Conservation (phyloP, 306 rosid species). For the Sindora glabra region DNA sequence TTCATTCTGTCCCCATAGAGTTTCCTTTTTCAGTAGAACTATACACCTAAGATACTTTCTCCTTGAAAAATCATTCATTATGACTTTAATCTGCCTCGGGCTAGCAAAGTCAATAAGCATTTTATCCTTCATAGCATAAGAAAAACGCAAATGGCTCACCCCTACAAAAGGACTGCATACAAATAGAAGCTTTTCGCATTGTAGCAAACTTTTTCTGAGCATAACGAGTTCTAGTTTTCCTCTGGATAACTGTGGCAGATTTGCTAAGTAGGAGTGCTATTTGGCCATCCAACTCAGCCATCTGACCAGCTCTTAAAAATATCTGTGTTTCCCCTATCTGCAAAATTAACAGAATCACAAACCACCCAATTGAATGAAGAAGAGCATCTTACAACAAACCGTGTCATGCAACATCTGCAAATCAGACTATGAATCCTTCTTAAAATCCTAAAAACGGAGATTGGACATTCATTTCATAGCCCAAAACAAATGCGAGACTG, state of each 20-base stretch:
- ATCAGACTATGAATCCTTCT: conserved; percentile 1
- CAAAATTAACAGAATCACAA: conserved; percentile 20
- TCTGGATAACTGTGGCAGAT: conserved; percentile 67
- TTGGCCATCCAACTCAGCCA: conserved; percentile 78
- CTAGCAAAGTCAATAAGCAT: background rate
- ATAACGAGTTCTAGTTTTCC: conserved; percentile 26
- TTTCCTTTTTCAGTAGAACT: background rate
- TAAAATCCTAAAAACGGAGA: conserved; percentile 2
- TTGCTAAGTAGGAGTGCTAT: conserved; percentile 40
- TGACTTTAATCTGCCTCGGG: background rate
- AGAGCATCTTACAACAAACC: conserved; percentile 6
- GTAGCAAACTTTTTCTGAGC: conserved; percentile 32
- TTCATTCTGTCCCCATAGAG: background rate
- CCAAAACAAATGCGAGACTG: background rate
- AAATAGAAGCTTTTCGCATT: conserved; percentile 36
- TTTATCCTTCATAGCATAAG: background rate
- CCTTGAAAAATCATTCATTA: background rate
- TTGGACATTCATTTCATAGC: conserved; percentile 3
- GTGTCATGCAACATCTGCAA: background rate
- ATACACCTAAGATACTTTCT: background rate
- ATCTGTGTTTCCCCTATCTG: conserved; percentile 77
- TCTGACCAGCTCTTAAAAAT: conserved; percentile 82
- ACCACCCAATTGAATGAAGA: conserved; percentile 9
- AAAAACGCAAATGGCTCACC: conserved; percentile 38
- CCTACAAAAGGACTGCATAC: conserved; percentile 65